Evolutionary conservation across 805 yeast species (phyloP).

Genomic region (Monosporozyma servazzii): DNA sequence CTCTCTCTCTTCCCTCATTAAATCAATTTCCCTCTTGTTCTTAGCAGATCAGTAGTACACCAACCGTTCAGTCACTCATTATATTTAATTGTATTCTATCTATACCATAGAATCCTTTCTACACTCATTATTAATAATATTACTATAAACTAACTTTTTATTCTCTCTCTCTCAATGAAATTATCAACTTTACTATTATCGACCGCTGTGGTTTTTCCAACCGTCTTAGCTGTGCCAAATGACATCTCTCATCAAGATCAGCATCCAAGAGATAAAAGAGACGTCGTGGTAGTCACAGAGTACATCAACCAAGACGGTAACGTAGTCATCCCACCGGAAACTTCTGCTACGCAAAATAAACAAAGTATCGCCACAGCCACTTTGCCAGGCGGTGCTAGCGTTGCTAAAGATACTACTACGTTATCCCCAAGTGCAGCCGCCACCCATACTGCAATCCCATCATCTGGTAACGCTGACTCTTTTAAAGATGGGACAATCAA

Average conservation of each 20-base stretch:
- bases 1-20: not conserved
- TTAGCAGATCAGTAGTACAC: too few relatives aligned
- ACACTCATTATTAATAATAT: not conserved
- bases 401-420: constrained; percentile 24
- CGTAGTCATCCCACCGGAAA: constrained; percentile 15
- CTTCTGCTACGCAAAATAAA: constrained; percentile 18
- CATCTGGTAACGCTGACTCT: constrained; percentile 47
- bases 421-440: constrained; percentile 18
- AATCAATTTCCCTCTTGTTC: too few relatives aligned
- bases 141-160: not conserved
- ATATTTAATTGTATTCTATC: not conserved
- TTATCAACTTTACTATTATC: constrained; percentile 6
- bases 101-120: not conserved
- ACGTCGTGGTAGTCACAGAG: constrained; percentile 26
- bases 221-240: constrained; percentile 16
- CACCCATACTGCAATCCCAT: constrained; percentile 23
- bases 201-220: constrained; percentile 7
- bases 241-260: constrained; percentile 10
- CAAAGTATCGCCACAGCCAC: not conserved
- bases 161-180: not conserved
- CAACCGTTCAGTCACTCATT: not conserved
- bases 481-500: constrained; percentile 64
- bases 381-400: constrained; percentile 4
- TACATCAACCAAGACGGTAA: constrained; percentile 24
- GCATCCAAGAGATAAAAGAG: constrained; percentile 21